Percentiles rank a stretch among this genome's conserved stretches.
These are phyloP conservation scores for sunflower (Helianthus annuus) DNA, from an alignment of 129 eudicot genomes.

Conservation along the genomic window HanXRQr2.0-SUNRISE NC_035434.2:108286225-108286724, in stretches of 20 bases:
- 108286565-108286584: too few relatives aligned
- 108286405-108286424: slow-evolving; percentile 73
- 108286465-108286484: slow-evolving; percentile 77
- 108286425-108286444: slow-evolving; percentile 62
- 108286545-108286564: too few relatives aligned
- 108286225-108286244: slow-evolving; percentile 57
- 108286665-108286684: too few relatives aligned
- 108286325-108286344: slow-evolving; percentile 82
- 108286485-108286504: slow-evolving; percentile 62
- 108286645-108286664: too few relatives aligned
- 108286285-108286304: slow-evolving; percentile 75
- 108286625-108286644: too few relatives aligned
- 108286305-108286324: slow-evolving; percentile 58
- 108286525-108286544: not conserved
- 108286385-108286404: slow-evolving; percentile 62
- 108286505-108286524: not conserved
- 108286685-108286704: too few relatives aligned
- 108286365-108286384: slow-evolving; percentile 69
- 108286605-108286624: too few relatives aligned
- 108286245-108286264: slow-evolving; percentile 63
- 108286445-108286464: slow-evolving; percentile 84
- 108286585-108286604: too few relatives aligned
- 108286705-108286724: too few relatives aligned
- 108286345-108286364: slow-evolving; percentile 66
- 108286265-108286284: slow-evolving; percentile 59